A percentile compares a stretch with the other conserved stretches of the same genome.
Conservation (phyloP, 148 eudicot genomes). For the Pouteria glomerata region DNA sequence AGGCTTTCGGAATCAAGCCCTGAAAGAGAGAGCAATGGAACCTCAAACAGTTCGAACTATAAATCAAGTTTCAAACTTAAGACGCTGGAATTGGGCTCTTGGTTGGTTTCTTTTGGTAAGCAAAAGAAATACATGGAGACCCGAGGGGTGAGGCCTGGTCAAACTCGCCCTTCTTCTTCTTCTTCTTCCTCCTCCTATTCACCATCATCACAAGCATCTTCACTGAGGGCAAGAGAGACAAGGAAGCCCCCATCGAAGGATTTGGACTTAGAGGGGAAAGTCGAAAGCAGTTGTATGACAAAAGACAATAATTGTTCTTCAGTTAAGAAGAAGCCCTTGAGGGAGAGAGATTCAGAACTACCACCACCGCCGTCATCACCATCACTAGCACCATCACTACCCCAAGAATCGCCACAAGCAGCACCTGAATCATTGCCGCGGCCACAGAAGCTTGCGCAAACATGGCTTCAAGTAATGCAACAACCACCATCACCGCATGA, state of each 20-base stretch:
- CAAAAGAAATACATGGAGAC: not conserved
- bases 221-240: not conserved
- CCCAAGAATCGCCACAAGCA: not conserved
- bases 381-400: not conserved
- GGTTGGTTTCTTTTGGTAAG: slow-evolving; percentile 4
- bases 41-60: slow-evolving; percentile 9
- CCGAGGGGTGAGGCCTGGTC: not conserved
- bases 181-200: not conserved
- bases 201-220: no score
- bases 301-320: not conserved
- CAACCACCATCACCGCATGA: not conserved
- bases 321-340: slow-evolving; percentile 31
- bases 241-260: not conserved
- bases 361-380: not conserved
- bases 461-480: not conserved
- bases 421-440: not conserved
- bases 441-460: not conserved
- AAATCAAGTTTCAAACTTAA: slow-evolving; percentile 18
- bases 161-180: not conserved
- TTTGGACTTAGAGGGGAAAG: not conserved
- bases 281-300: not conserved
- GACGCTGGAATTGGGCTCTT: slow-evolving; percentile 28
- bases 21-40: slow-evolving; percentile 19
- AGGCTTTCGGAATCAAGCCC: slow-evolving; percentile 12
- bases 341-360: slow-evolving; percentile 36